Percentiles rank a stretch among this genome's conserved stretches.
These are phyloP conservation scores for Phoma sp. DNA, from an alignment of 2,329 filamentous ascomycete genomes.

Conservation along the genomic window DNA sequence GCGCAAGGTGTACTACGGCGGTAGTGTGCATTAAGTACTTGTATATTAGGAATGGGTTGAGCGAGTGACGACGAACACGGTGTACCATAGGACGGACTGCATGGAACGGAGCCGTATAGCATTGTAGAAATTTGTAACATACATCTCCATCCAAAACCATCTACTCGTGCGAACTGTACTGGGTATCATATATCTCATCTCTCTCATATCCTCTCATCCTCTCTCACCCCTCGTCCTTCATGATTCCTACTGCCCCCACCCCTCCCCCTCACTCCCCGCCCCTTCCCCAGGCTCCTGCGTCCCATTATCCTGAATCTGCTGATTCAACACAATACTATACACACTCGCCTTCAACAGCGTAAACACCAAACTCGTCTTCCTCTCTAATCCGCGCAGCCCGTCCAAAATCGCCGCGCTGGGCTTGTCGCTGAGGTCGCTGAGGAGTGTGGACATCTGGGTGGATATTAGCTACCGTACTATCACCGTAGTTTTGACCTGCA, in stretches of 20 bases:
- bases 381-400: constrained; percentile 83
- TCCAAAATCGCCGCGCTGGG: constrained; percentile 79
- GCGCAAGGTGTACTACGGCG: constrained; percentile 95
- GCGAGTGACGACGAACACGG: no score
- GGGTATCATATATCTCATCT: constrained; percentile 8
- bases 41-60: neutral
- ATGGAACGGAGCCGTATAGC: constrained; percentile 4
- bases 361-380: constrained; percentile 94
- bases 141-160: no score
- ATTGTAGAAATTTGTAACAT: constrained; percentile 32
- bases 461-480: neutral
- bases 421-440: constrained; percentile 71
- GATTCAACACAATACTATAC: constrained; percentile 97
- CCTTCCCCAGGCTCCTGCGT: constrained; percentile 35
- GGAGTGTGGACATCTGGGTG: constrained; percentile 61
- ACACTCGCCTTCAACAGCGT: constrained; percentile 97
- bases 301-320: constrained; percentile 65
- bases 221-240: neutral
- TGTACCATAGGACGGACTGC: neutral
- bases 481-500: no score
- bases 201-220: neutral
- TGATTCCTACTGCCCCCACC: constrained; percentile 1
- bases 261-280: constrained; percentile 34
- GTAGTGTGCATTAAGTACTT: constrained; percentile 53
- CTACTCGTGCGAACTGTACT: constrained; percentile 2